Base-by-base conservation (phyloP, 2,329 filamentous ascomycete species). In the Trichoderma gracile region DNA sequence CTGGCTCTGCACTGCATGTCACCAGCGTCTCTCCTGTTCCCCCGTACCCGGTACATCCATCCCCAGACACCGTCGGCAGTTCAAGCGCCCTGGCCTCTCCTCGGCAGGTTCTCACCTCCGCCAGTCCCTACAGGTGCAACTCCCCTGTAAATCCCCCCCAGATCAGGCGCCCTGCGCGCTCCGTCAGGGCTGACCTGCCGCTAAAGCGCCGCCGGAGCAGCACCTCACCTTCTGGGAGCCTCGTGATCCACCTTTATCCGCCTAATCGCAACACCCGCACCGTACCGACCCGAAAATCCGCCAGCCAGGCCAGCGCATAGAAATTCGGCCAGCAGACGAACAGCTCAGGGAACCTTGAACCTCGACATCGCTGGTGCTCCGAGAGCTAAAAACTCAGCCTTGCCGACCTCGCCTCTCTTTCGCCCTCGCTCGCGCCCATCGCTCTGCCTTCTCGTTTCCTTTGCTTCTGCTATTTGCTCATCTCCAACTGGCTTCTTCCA, bases 201-300 rank as follows among this genome's bases (percentile, higher is more conserved):
- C 58, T 62, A 62, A 54, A 42, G 40, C 47, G 40, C 12, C 33
- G 14, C 33, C 10, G 5, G 33, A 38, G 33, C 58, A 62, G 58
- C 40, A 27, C 27, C 42, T 49, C 46, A 27, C 27, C 42, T 49
- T 38, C 46, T 54, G 40, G 55, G 53, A 64, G 52, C 61, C 58
- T 65, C 57, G 57, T 63, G 64, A 64, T 66, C 64, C 60, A 66
- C 64, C 59, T 66, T 66, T 64, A 66, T 64, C 64, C 64, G 64
- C 49, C 53, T 46, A 60, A 59, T 56, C 57, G 63, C 58, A 43
- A 47, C 50, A 43, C 46, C 63, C 56, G 56, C 64, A 65, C 49
- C 63, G 56, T 47, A 58, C 64, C 64, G 60, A 65, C 43, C 63
- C 63, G 56, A 53, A 54, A 63, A 43, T 54, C 52, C 33, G 33